phyloP scores from a whole-genome alignment of 2,329 filamentous ascomycete species.

The Pseudogymnoascus destructans region DNA sequence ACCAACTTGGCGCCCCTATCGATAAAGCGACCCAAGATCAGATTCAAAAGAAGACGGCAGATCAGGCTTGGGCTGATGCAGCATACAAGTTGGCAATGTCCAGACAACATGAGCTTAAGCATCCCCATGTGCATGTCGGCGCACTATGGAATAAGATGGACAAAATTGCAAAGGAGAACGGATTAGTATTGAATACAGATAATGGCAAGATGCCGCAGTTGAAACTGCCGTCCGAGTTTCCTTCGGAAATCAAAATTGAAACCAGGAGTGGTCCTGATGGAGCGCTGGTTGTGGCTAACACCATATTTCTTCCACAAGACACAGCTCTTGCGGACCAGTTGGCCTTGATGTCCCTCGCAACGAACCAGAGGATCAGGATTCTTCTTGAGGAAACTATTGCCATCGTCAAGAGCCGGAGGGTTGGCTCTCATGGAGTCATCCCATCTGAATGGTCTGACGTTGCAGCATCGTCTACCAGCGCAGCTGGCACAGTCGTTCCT shows the following conservation, averaged over 20 bases:
- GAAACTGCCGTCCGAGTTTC: slow-evolving; percentile 22
- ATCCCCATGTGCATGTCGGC: slow-evolving; percentile 34
- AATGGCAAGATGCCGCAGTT: slow-evolving; percentile 37
- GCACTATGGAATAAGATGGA: slow-evolving; percentile 33
- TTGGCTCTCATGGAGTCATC: slow-evolving; percentile 65
- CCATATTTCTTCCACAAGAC: slow-evolving; percentile 61
- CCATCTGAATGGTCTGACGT: slow-evolving; percentile 64
- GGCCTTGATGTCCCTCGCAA: slow-evolving; percentile 67
- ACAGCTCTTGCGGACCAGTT: slow-evolving; percentile 70
- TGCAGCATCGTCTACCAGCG: slow-evolving; percentile 38
- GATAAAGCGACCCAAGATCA: slow-evolving; percentile 44
- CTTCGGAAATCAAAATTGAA: slow-evolving; percentile 34
- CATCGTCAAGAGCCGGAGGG: slow-evolving; percentile 58
- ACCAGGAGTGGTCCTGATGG: slow-evolving; percentile 50
- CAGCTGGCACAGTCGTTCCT: slow-evolving; percentile 23
- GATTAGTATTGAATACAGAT: slow-evolving; percentile 42
- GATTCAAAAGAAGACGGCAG: slow-evolving; percentile 50
- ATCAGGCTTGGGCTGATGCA: slow-evolving; percentile 53
- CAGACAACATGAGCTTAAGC: slow-evolving; percentile 42
- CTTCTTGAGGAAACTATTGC: slow-evolving; percentile 65
- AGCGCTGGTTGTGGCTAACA: slow-evolving; percentile 47
- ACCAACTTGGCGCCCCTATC: slow-evolving; percentile 41
- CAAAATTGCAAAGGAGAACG: slow-evolving; percentile 45
- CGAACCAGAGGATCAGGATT: slow-evolving; percentile 64
- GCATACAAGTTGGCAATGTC: slow-evolving; percentile 41